Base-by-base conservation (phyloP, 202 grass and related monocot genomes). In the Cymbopogon flexuosus region DNA sequence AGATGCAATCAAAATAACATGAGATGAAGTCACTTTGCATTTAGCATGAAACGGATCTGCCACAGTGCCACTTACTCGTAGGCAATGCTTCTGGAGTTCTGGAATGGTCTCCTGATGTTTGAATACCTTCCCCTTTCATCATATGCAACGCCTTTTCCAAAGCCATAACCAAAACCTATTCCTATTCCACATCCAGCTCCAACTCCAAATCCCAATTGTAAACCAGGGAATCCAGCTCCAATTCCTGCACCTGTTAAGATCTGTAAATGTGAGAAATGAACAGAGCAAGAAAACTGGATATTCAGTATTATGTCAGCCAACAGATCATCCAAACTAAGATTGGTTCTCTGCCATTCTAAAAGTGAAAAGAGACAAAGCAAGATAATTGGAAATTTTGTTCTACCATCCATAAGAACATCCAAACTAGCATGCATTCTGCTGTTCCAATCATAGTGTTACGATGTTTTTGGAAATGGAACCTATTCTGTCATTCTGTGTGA, bases 101-200 rank as follows among this genome's bases (percentile, higher is more conserved):
- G 92, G 37, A 86, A 87, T 40, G 90, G 37, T 83, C 87, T 93
- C 45, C 90, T 91, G 35, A 95, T 86, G 89, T 95, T 98, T 40
- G 92, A 84, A 78, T 91, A 84, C 86, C 88, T 92, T 62, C 92
- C 86, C 0, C 79, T 70, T 86, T 91, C 87, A 80, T 93, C 92
- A 87, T 91, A 91, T 40, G 95, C 95, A 57, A 91, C 70, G 18
- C 95, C 95, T 86, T 86, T 95, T 16, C 95, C 95, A 72, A 92
- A 72, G 39, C 92, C 92, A 65, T 98, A 98, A 37, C 92, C 95
- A 47, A 98, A 98, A 60, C 95, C 92, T 52, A 98, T 78, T 66
- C 92, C 95, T 84, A 93, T 76, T 84, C 96, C 92, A 86, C 96
- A 98, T 64, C 90, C 96, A 80, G 88, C 92, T 68, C 96, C 96